phyloP scores from a whole-genome alignment of 257 asterid genomes.

The Solanum appendiculatum region DNA sequence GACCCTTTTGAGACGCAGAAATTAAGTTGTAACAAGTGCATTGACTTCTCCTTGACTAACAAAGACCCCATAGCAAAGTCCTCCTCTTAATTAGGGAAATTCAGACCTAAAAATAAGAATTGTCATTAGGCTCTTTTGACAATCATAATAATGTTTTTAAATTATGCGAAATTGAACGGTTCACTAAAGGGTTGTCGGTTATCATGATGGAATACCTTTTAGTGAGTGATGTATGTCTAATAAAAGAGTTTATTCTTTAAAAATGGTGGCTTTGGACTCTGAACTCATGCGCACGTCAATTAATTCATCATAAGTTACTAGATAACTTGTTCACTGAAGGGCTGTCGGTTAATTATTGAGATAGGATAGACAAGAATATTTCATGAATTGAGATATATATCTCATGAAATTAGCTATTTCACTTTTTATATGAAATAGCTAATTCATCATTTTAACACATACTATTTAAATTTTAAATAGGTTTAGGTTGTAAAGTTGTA shows the following conservation, averaged over 20 bases:
- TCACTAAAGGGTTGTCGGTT: too few relatives aligned
- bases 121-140: not conserved
- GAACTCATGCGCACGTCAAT: not conserved
- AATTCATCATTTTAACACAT: not conserved
- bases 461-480: not conserved
- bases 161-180: too few relatives aligned
- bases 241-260: too few relatives aligned
- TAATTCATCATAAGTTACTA: not conserved
- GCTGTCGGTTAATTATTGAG: too few relatives aligned
- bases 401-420: too few relatives aligned
- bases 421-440: not conserved
- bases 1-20: not conserved
- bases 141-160: too few relatives aligned
- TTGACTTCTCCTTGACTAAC: not conserved
- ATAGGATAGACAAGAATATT: too few relatives aligned
- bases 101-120: not conserved
- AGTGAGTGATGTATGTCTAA: too few relatives aligned
- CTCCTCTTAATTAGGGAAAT: not conserved
- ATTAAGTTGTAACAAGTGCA: not conserved
- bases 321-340: not conserved
- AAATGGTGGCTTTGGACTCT: rapidly evolving
- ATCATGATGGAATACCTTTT: too few relatives aligned
- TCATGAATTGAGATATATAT: too few relatives aligned
- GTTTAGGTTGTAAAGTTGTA: not conserved
- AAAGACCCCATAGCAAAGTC: not conserved